Evolutionary conservation across 2,329 filamentous ascomycete genomes (phyloP), one percentile per base, ranked within the genome.

Genomic region (Phyllosticta citribraziliensis): DNA sequence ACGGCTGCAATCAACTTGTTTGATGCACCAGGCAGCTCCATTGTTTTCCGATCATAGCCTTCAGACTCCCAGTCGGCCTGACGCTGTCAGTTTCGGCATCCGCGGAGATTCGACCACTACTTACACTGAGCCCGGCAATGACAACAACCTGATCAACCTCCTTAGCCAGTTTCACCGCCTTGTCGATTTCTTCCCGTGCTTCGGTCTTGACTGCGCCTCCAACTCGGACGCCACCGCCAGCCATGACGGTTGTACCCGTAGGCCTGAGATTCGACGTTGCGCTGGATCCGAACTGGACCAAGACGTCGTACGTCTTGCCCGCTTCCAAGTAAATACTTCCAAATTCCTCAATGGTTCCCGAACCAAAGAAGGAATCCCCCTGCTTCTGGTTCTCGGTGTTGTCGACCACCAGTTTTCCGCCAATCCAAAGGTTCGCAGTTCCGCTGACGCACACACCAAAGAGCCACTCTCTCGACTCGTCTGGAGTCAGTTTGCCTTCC

Each of bases 121-220:
- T 88, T 33, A 84, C 85, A 64, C 88, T 89, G 5, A 88, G 71
- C 0, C 84, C 83, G 40, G 74, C 70, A 84, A 86, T 88, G 5
- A 89, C 79, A 69, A 89, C 81, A 60, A 78, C 76, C 68, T 89
- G 85, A 67, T 89, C 87, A 53, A 86, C 82, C 66, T 84, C 62
- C 50, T 62, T 56, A 0, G 66, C 67, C 5, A 67, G 59, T 17
- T 55, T 52, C 3, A 66, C 60, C 3, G 67, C 66, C 61, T 67
- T 56, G 5, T 55, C 55, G 6, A 66, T 58, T 40, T 62, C 60
- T 1, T 20, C 55, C 71, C 62, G 35, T 74, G 71, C 2, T 65
- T 84, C 79, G 54, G 86, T 80, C 50, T 82, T 78, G 65, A 81
- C 82, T 70, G 79, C 82, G 20, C 81, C 83, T 47, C 86, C 85